A percentile compares a stretch with the other conserved stretches of the same genome.
phyloP scores from a whole-genome alignment of 2,329 filamentous ascomycete genomes.

The Claviceps citrina region DNA sequence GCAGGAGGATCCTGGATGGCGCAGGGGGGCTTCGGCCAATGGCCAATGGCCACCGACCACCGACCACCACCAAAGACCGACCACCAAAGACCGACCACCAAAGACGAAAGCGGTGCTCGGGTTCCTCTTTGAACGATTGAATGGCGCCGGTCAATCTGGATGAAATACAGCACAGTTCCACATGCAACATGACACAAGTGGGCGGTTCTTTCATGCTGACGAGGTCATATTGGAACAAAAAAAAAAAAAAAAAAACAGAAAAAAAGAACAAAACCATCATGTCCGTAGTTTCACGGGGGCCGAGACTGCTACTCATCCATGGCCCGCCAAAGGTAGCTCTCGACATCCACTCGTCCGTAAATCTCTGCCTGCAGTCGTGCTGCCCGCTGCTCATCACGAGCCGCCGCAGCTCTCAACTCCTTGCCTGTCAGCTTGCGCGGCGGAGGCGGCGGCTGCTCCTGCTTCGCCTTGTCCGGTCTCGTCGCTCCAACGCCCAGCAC shows the following conservation, averaged over 20 bases:
- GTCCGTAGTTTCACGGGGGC: neutral
- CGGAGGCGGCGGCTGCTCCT: constrained; percentile 28
- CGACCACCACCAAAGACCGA: no score
- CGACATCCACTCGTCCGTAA: constrained; percentile 59
- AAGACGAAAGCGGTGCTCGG: no score
- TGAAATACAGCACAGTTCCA: no score
- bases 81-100: no score
- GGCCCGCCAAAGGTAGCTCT: constrained; percentile 49
- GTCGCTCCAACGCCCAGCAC: constrained; percentile 55
- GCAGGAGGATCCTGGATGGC: no score
- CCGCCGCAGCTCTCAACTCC: constrained; percentile 30
- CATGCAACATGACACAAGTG: no score
- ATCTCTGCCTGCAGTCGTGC: constrained; percentile 55
- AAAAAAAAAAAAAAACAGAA: neutral
- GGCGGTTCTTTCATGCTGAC: no score
- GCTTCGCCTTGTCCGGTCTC: constrained; percentile 14
- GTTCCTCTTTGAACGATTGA: no score
- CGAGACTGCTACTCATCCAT: constrained; percentile 7
- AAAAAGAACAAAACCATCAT: neutral
- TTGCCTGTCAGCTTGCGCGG: constrained; percentile 41
- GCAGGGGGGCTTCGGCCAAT: no score
- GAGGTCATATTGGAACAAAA: neutral
- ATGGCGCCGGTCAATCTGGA: no score
- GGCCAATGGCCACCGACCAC: no score
- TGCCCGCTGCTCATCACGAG: constrained; percentile 37